Percentiles rank a stretch among this genome's conserved stretches.
Conservation (phyloP, 169 alveolate species). For the Babesia ovis region DNA sequence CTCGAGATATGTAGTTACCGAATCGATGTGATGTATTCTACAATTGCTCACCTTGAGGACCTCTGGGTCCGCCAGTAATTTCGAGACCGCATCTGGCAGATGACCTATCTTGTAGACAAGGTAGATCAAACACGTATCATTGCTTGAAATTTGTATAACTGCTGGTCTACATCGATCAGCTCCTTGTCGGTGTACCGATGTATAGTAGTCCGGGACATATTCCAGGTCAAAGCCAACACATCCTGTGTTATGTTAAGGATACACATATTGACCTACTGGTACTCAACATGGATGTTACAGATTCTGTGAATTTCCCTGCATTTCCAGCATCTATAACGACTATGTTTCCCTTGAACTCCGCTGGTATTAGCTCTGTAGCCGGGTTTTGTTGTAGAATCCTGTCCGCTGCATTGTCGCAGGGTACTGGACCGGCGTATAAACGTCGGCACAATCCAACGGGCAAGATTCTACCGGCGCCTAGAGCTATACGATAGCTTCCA, state of each 20-base stretch:
- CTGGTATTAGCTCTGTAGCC: conserved; percentile 5
- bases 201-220: conserved; percentile 61
- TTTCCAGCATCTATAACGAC: conserved; percentile 39
- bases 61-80: conserved; percentile 12
- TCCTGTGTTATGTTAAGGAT: not conserved
- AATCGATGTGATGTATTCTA: not conserved
- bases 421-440: not conserved
- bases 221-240: conserved; percentile 61
- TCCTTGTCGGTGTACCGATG: conserved; percentile 4
- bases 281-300: conserved; percentile 13
- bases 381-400: not conserved
- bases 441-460: conserved; percentile 4
- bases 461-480: not conserved
- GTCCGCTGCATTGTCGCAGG: not conserved
- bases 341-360: conserved; percentile 52
- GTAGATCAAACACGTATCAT: conserved; percentile 50
- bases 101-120: conserved; percentile 65
- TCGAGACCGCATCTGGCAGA: conserved; percentile 42
- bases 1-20: not conserved
- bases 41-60: conserved; percentile 44
- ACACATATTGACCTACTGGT: conserved; percentile 13
- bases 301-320: conserved; percentile 1
- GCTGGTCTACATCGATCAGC: conserved; percentile 44
- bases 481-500: conserved; percentile 27
- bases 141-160: conserved; percentile 55